These are phyloP conservation scores for Acer yangbiense DNA, from an alignment of 345 rosid species.

Conservation along the genomic window DNA sequence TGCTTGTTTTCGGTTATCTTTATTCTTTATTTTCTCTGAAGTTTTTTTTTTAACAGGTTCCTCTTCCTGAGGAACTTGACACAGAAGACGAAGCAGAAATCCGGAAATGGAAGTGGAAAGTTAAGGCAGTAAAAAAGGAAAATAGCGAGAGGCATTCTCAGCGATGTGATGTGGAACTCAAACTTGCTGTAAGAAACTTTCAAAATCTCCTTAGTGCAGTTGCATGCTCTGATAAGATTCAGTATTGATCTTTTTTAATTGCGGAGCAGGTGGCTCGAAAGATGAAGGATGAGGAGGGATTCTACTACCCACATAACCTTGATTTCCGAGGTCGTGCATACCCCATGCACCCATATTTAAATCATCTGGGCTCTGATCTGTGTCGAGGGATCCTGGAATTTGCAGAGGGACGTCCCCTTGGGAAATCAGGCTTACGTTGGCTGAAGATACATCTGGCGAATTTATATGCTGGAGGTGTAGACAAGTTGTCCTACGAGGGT, in stretches of 20 bases:
- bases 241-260: constrained; percentile 27
- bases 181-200: constrained; percentile 80
- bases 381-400: constrained; percentile 97
- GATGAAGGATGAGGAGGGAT: constrained; percentile 93
- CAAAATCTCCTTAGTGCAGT: constrained; percentile 9
- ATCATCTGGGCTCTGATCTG: constrained; percentile 98
- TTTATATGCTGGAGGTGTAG: constrained; percentile 92
- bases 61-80: constrained; percentile 70
- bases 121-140: constrained; percentile 60
- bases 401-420: constrained; percentile 91
- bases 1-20: constrained; percentile 11
- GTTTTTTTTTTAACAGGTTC: constrained; percentile 45
- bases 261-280: constrained; percentile 86
- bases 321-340: constrained; percentile 99
- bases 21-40: constrained; percentile 9
- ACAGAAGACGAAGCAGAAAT: constrained; percentile 68
- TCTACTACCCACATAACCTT: constrained; percentile 92
- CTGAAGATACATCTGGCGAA: constrained; percentile 97
- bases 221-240: constrained; percentile 13
- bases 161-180: constrained; percentile 90
- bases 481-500: constrained; percentile 80
- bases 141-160: constrained; percentile 92
- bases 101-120: constrained; percentile 88
- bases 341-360: constrained; percentile 96
- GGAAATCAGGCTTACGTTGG: constrained; percentile 85